Percentiles rank a stretch among this genome's conserved stretches.
These are phyloP conservation scores for Penstemon newberryi DNA, from an alignment of 257 asterid species.

Conservation along the genomic window DNA sequence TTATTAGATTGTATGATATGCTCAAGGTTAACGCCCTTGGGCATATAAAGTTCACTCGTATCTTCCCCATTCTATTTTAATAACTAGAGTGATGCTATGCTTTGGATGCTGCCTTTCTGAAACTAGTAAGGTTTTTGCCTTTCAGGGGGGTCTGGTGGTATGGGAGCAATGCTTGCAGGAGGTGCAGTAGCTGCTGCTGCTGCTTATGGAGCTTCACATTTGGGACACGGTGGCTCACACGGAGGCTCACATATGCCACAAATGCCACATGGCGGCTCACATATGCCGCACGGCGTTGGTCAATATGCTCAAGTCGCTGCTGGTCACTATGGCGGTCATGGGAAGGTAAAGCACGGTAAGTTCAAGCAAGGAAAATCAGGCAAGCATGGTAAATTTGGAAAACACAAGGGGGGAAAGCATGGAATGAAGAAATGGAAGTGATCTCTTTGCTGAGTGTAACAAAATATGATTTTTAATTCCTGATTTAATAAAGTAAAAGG, in stretches of 20 bases:
- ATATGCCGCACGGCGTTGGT: slow-evolving; percentile 20
- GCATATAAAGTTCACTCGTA: too few relatives aligned
- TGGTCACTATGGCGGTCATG: slow-evolving; percentile 25
- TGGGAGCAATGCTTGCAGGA: slow-evolving; percentile 49
- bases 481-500: too few relatives aligned
- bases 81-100: background rate
- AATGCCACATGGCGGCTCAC: slow-evolving; percentile 10
- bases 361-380: slow-evolving; percentile 41
- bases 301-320: slow-evolving; percentile 31
- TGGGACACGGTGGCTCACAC: slow-evolving; percentile 33
- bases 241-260: slow-evolving; percentile 22
- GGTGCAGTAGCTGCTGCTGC: slow-evolving; percentile 69
- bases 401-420: slow-evolving; percentile 41
- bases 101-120: background rate
- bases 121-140: background rate
- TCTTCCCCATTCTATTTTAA: background rate
- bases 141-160: slow-evolving; percentile 45
- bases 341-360: slow-evolving; percentile 41
- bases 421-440: slow-evolving; percentile 57
- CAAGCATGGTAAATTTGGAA: slow-evolving; percentile 37
- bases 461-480: too few relatives aligned
- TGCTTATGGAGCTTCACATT: slow-evolving; percentile 40
- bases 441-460: slow-evolving; percentile 11
- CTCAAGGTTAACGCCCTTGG: too few relatives aligned
- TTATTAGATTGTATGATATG: too few relatives aligned